Base-by-base conservation (phyloP, 495 filamentous ascomycete genomes). In the Aspergillus conjunctus region DNA sequence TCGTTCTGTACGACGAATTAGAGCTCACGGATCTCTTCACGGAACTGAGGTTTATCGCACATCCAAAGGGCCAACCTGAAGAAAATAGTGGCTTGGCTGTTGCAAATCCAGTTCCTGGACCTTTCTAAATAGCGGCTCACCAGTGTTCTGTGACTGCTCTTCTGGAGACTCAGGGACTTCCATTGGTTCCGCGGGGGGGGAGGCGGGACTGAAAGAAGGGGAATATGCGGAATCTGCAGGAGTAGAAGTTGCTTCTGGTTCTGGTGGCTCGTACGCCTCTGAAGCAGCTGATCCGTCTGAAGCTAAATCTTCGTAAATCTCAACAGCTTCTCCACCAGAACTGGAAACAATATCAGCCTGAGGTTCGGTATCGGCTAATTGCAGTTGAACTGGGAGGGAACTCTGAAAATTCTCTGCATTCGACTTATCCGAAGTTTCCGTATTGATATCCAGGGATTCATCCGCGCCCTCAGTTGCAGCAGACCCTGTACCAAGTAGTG, bases 211-310 rank as follows among this genome's bases (percentile, higher is more conserved):
- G 58, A 73, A 71, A 39, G 73, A 70, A 53, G 74, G 75, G n/a
- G 73, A 75, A 60, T 78, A 77, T 30, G 56, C 60, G 6, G 68
- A 75, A 39, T 66, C 66, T 51, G 66, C 61, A 31, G 68, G 65
- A n/a, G 71, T 74, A 50, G 64, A 60, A 20, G 64, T 60, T 22
- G 68, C 54, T 20, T 72, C 71, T 15, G 80, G 74, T 68, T 86
- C 85, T 21, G 84, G 84, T 30, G 85, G 84, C 60, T 87, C 85
- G 64, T 87, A 87, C 18, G 70, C 79, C 55, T 87, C 80, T 18
- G 78, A 82, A 26, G 66, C 67, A 14, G 71, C 73, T n/a, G 68
- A 68, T 59, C 76, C 71, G 44, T 63, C 66, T 41, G 60, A 64
- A 20, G 37, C 66, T n/a, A 48, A 62, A n/a, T 60, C 65, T 33